Evolutionary conservation across 805 yeast species (phyloP).

Genomic region (Brettanomyces bruxellensis): DNA sequence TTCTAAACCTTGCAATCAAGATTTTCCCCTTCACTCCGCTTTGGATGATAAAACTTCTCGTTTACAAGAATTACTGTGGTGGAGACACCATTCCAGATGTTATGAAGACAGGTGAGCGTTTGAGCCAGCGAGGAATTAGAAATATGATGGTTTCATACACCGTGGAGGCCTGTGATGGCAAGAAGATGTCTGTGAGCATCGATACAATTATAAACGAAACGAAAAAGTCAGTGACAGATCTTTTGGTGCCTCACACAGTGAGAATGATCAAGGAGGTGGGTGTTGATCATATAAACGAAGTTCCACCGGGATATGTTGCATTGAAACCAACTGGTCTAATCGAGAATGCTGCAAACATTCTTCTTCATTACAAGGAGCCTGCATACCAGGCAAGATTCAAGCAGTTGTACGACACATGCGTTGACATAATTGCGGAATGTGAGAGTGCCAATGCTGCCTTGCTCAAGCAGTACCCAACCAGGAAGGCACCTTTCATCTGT

Average conservation of each 20-base stretch:
- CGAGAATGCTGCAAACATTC: constrained; percentile 63
- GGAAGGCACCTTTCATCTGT: constrained; percentile 64
- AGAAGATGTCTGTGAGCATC: constrained; percentile 36
- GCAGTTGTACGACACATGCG: constrained; percentile 55
- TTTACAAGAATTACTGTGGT: constrained; percentile 83
- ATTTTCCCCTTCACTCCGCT: constrained; percentile 71
- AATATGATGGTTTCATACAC: constrained; percentile 95
- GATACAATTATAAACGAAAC: constrained; percentile 58
- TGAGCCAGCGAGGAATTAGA: constrained; percentile 67
- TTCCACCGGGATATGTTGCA: constrained; percentile 90
- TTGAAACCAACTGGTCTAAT: constrained; percentile 89
- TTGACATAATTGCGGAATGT: constrained; percentile 49
- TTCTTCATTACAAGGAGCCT: constrained; percentile 51
- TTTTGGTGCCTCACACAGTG: constrained; percentile 64
- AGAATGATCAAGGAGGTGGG: constrained; percentile 37
- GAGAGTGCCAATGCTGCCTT: constrained; percentile 43
- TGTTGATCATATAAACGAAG: constrained; percentile 43
- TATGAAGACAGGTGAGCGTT: constrained; percentile 54
- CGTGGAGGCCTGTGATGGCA: constrained; percentile 87
- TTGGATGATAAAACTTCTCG: constrained; percentile 56
- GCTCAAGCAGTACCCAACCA: constrained; percentile 44
- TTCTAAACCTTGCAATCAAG: constrained; percentile 52
- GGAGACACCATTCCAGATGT: constrained; percentile 75
- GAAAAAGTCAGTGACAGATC: constrained; percentile 53
- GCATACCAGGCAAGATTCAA: constrained; percentile 43